A percentile compares a stretch with the other conserved stretches of the same genome.
These are phyloP conservation scores for Kluyveromyces dobzhanskii DNA, from an alignment of 805 yeast species.

Conservation along the genomic window DNA sequence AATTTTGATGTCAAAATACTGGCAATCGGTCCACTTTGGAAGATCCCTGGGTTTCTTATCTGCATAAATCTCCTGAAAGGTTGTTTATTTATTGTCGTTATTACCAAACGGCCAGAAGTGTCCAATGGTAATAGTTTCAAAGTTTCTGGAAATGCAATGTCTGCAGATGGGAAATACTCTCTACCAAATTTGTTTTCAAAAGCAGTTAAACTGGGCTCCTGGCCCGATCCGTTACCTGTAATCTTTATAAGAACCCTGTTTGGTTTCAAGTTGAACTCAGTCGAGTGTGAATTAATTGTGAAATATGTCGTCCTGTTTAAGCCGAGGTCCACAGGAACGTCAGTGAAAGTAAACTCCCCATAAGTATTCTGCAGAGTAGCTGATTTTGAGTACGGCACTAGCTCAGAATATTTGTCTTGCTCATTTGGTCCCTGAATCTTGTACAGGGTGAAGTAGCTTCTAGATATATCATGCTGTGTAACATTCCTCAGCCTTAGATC, in stretches of 20 bases:
- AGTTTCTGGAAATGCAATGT: conserved; percentile 24
- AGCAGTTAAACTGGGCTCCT: conserved; percentile 13
- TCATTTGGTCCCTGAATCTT: conserved; percentile 12
- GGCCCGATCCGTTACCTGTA: conserved; percentile 11
- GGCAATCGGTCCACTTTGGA: conserved; percentile 32
- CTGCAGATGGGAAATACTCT: conserved; percentile 28
- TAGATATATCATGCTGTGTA: conserved; percentile 14
- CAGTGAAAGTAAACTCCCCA: conserved; percentile 23
- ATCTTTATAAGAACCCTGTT: conserved; percentile 25
- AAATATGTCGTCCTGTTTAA: conserved; percentile 22
- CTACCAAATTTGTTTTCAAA: conserved; percentile 26
- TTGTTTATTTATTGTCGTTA: conserved; percentile 18
- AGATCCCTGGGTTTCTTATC: conserved; percentile 26
- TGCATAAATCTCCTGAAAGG: conserved; percentile 31
- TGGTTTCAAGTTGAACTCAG: conserved; percentile 28
- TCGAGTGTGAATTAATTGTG: conserved; percentile 22
- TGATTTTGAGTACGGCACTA: conserved; percentile 8
- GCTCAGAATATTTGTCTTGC: conserved; percentile 10
- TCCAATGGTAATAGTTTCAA: conserved; percentile 16
- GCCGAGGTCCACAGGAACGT: conserved; percentile 21
- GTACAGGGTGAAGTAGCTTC: conserved; percentile 19
- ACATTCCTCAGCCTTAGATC: conserved; percentile 15
- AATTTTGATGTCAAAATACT: conserved; percentile 31
- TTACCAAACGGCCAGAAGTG: conserved; percentile 15
- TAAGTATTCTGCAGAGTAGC: conserved; percentile 11